phyloP scores from a whole-genome alignment of 108 stramenopile species.

The Nitzschia palea region DNA sequence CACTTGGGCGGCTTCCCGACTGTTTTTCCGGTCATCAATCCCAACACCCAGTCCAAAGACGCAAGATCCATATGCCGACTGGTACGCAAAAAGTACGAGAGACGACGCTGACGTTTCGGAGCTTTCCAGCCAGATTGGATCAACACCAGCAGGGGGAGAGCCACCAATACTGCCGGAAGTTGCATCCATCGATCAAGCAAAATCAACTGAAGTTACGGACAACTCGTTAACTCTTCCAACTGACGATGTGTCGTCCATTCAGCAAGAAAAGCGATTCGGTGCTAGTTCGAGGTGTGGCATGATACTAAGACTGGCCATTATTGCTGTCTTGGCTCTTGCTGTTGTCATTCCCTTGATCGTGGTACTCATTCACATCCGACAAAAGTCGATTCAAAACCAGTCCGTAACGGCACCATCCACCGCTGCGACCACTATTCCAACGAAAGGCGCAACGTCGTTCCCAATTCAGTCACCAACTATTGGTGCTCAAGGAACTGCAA shows the following conservation, averaged over 20 bases:
- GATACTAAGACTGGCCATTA: neutral
- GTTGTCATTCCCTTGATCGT: neutral
- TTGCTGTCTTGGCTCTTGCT: neutral
- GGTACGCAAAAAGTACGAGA: neutral
- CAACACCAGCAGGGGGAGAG: no score
- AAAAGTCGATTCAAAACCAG: neutral
- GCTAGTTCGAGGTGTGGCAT: neutral
- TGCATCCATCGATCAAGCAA: no score
- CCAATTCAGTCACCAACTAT: no score
- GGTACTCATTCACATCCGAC: neutral
- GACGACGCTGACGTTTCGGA: neutral
- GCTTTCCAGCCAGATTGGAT: no score
- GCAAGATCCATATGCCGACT: neutral
- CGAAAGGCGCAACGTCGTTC: neutral
- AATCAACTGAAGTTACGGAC: no score
- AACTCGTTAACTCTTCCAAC: no score
- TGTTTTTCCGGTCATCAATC: slow-evolving; percentile 1
- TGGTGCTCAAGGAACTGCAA: no score
- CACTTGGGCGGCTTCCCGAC: no score
- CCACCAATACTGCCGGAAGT: no score
- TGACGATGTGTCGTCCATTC: no score
- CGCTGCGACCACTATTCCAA: neutral
- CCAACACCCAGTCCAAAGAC: neutral
- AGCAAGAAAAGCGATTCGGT: neutral
- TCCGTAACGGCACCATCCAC: neutral